These are phyloP conservation scores for Chloromonas sp. DNA, from an alignment of 163 green algal species.

Conservation along the genomic window DNA sequence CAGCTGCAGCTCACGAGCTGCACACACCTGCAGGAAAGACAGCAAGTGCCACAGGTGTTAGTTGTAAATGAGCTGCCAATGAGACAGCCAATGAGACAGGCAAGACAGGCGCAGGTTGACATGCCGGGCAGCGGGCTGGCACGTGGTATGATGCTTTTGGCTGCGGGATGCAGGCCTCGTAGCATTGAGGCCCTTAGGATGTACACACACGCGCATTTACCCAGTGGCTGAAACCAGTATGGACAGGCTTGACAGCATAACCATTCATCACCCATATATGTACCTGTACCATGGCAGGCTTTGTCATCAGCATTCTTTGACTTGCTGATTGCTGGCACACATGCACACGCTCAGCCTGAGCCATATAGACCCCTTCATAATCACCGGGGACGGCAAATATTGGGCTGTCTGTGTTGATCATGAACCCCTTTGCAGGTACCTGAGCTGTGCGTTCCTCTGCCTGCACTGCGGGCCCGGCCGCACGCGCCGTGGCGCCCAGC, in stretches of 20 bases:
- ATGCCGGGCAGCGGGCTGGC: not conserved
- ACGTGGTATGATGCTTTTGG: not conserved
- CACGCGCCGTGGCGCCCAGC: slow-evolving; percentile 50
- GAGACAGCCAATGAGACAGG: not conserved
- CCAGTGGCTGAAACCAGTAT: too few species aligned
- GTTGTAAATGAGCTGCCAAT: not conserved
- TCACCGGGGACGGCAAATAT: too few species aligned
- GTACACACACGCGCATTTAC: too few species aligned
- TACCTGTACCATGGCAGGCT: too few species aligned
- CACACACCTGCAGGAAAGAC: slow-evolving; percentile 25
- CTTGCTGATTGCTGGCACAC: not conserved
- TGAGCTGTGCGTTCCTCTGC: slow-evolving; percentile 35
- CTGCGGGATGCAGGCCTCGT: not conserved
- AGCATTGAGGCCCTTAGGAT: too few species aligned
- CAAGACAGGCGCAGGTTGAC: not conserved
- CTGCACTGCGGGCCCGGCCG: slow-evolving; percentile 22
- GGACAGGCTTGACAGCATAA: too few species aligned
- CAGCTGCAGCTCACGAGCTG: slow-evolving; percentile 62
- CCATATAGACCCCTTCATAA: too few species aligned
- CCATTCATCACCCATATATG: too few species aligned
- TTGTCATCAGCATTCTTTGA: not conserved
- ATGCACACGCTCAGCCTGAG: not conserved
- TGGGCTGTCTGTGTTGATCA: not conserved
- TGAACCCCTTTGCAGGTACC: slow-evolving; percentile 17
- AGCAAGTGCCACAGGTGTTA: not conserved